A percentile compares a stretch with the other conserved stretches of the same genome.
These are phyloP conservation scores for Zymoseptoria ardabiliae DNA, from an alignment of 2,329 filamentous ascomycete species.

Conservation along the genomic window DNA sequence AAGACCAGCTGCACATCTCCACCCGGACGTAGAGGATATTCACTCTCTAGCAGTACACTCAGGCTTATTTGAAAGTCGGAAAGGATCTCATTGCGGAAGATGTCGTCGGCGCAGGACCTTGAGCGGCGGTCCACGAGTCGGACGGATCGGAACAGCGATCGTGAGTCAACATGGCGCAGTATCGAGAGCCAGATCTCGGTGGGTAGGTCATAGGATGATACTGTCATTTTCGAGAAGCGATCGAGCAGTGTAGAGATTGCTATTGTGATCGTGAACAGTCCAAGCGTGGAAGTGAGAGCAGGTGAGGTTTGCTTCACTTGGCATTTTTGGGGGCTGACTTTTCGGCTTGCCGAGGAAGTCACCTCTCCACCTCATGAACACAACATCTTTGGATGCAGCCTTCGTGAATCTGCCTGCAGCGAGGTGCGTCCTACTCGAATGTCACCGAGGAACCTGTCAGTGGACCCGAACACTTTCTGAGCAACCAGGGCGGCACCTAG, in stretches of 20 bases:
- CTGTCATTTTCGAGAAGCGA: not conserved
- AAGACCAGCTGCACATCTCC: not conserved
- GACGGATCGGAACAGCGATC: not conserved
- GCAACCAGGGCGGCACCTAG: no score
- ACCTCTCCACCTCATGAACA: no score
- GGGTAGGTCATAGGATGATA: slow-evolving; percentile 2
- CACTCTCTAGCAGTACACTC: not conserved
- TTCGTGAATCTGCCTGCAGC: no score
- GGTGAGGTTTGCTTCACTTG: not conserved
- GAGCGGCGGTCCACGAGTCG: not conserved
- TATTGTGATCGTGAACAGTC: not conserved
- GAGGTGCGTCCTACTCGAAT: no score
- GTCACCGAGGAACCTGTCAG: no score
- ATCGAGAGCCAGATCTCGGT: slow-evolving; percentile 4
- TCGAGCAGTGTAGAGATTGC: not conserved
- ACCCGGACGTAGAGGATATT: not conserved
- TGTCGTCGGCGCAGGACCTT: not conserved
- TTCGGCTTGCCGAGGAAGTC: no score
- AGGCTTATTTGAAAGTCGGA: slow-evolving; percentile 1
- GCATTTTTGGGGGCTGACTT: not conserved
- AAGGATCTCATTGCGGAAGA: slow-evolving; percentile 1
- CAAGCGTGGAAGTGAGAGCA: not conserved
- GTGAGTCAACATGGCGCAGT: not conserved
- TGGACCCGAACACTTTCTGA: no score
- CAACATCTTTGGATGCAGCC: no score